Evolutionary conservation across 805 yeast genomes (phyloP).

Genomic region (Starmerella davenportii): DNA sequence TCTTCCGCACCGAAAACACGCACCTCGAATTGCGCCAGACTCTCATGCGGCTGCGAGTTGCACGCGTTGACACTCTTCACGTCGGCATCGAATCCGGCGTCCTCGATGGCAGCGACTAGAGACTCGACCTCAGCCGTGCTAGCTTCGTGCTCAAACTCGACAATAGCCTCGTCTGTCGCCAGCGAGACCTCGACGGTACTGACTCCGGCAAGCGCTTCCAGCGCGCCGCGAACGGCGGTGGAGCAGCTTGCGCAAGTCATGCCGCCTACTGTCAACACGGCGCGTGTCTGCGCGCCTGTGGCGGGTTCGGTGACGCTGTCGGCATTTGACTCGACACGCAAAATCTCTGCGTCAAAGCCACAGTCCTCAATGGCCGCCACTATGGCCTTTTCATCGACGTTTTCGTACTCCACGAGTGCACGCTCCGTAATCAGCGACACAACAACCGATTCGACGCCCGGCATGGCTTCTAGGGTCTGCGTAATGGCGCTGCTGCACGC

Average conservation of each 20-base stretch:
- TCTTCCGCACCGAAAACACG: not conserved
- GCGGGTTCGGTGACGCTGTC: not conserved
- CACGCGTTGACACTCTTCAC: slow-evolving; percentile 1
- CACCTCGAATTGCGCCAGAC: slow-evolving; percentile 5
- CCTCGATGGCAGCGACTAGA: slow-evolving; percentile 44
- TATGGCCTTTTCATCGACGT: slow-evolving; percentile 25
- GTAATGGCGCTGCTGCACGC: slow-evolving; percentile 62
- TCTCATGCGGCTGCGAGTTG: not conserved
- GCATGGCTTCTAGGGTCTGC: slow-evolving; percentile 30
- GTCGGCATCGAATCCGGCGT: slow-evolving; percentile 52
- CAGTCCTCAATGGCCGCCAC: slow-evolving; percentile 48
- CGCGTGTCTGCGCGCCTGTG: not conserved
- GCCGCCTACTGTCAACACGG: slow-evolving; percentile 33
- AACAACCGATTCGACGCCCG: slow-evolving; percentile 36
- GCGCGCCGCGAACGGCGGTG: slow-evolving; percentile 40
- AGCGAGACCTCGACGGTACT: slow-evolving; percentile 44
- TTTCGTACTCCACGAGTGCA: slow-evolving; percentile 39
- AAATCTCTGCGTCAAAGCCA: slow-evolving; percentile 42
- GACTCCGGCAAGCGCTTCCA: slow-evolving; percentile 36
- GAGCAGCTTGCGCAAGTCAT: slow-evolving; percentile 91
- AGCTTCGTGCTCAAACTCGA: slow-evolving; percentile 29
- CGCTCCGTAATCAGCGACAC: slow-evolving; percentile 65
- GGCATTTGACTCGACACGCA: not conserved
- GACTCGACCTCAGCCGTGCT: slow-evolving; percentile 19
- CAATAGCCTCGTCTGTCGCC: slow-evolving; percentile 53